phyloP scores from a whole-genome alignment of 331 rosid species.

The Pyrus hybrid region DNA sequence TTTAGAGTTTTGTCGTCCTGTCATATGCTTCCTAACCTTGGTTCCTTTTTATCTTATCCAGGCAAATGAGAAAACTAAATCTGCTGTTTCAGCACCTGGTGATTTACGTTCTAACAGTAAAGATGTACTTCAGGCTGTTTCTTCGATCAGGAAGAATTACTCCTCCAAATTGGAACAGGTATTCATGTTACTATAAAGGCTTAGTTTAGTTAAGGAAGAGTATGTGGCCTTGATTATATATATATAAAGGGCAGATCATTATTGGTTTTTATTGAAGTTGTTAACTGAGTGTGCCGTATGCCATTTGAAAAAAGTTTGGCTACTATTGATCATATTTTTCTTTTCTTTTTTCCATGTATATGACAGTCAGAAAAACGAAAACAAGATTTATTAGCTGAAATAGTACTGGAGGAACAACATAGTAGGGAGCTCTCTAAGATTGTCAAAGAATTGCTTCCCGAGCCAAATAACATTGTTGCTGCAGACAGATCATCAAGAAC shows the following conservation, averaged over 20 bases:
- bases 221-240: background rate
- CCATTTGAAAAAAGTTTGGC: slow-evolving; percentile 1
- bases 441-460: slow-evolving; percentile 51
- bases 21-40: slow-evolving; percentile 6
- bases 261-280: background rate
- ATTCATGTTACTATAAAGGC: background rate
- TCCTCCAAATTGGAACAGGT: slow-evolving; percentile 70
- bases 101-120: slow-evolving; percentile 31
- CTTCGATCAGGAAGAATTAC: slow-evolving; percentile 55
- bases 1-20: background rate
- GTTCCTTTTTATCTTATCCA: slow-evolving; percentile 24
- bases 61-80: slow-evolving; percentile 48
- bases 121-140: slow-evolving; percentile 40
- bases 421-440: slow-evolving; percentile 59
- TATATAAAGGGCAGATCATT: background rate
- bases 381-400: slow-evolving; percentile 63
- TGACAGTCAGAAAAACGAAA: slow-evolving; percentile 73
- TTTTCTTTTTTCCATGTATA: background rate
- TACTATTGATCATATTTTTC: background rate
- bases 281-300: background rate
- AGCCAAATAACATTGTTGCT: slow-evolving; percentile 27
- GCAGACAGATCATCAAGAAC: slow-evolving; percentile 38
- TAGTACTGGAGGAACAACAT: slow-evolving; percentile 66
- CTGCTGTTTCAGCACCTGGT: slow-evolving; percentile 22
- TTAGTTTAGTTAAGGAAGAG: background rate